These are phyloP conservation scores for Phytophthora podocarpi DNA, from an alignment of 352 stramenopile genomes.

Conservation along the genomic window DNA sequence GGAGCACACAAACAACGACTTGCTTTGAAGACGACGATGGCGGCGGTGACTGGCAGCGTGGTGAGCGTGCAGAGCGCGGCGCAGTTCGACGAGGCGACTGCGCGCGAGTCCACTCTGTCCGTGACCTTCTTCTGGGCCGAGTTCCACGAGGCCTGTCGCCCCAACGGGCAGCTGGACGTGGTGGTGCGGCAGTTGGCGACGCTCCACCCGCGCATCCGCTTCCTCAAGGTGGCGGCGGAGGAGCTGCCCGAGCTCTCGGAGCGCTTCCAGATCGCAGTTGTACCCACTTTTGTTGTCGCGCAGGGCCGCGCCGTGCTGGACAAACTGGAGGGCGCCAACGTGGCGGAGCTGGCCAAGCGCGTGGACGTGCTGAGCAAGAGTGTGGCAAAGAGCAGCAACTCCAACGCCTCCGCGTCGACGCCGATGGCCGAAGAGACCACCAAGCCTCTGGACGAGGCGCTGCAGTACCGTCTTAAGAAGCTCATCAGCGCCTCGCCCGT, in stretches of 20 bases:
- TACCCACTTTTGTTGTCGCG: conserved; percentile 94
- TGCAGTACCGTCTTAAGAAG: conserved; percentile 83
- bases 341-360: conserved; percentile 82
- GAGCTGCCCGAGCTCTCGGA: conserved; percentile 84
- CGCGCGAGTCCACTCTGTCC: conserved; percentile 75
- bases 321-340: conserved; percentile 85
- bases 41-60: conserved; percentile 62
- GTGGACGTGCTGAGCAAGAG: conserved; percentile 88
- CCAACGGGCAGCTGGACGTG: conserved; percentile 88
- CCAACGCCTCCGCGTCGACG: conserved; percentile 9
- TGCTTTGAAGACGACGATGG: conserved; percentile 29
- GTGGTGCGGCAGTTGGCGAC: conserved; percentile 83
- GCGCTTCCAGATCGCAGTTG: conserved; percentile 90
- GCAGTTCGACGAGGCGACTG: conserved; percentile 81
- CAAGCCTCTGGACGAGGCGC: conserved; percentile 60
- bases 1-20: no score
- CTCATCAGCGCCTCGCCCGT: conserved; percentile 87
- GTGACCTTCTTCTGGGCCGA: conserved; percentile 89
- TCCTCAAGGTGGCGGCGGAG: conserved; percentile 89
- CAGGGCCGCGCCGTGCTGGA: conserved; percentile 79
- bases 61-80: conserved; percentile 67
- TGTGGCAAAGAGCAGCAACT: conserved; percentile 65
- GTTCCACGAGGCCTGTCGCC: conserved; percentile 80
- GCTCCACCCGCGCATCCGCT: conserved; percentile 82
- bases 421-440: conserved; percentile 17